These are phyloP conservation scores for Cladosporium halotolerans DNA, from an alignment of 2,329 filamentous ascomycete species.

Conservation along the genomic window DNA sequence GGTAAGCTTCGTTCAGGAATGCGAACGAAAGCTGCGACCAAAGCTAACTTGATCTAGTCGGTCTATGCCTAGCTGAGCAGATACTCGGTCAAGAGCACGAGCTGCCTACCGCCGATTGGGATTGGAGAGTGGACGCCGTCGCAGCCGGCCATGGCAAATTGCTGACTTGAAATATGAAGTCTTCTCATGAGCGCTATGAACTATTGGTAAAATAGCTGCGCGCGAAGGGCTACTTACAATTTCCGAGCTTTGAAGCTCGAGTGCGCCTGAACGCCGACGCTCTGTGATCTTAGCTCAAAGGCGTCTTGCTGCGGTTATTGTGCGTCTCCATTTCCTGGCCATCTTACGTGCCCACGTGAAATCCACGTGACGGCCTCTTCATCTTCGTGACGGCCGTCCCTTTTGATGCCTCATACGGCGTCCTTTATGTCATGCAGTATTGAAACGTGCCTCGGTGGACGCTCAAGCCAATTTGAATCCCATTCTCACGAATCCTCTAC, in stretches of 20 bases:
- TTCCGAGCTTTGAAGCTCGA: neutral
- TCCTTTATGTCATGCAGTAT: too few species aligned
- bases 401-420: too few species aligned
- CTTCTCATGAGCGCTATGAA: slow-evolving; percentile 11
- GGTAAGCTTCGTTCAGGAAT: slow-evolving; percentile 38
- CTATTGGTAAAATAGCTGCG: slow-evolving; percentile 5
- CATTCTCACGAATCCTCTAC: slow-evolving; percentile 7
- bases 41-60: slow-evolving; percentile 45
- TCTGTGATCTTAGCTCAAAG: neutral
- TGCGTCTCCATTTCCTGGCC: too few species aligned
- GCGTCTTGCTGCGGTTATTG: too few species aligned
- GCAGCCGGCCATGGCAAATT: slow-evolving; percentile 28
- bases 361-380: too few species aligned
- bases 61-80: slow-evolving; percentile 81
- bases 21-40: neutral
- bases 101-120: slow-evolving; percentile 69
- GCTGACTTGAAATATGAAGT: slow-evolving; percentile 42
- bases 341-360: too few species aligned
- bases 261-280: slow-evolving; percentile 5
- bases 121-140: slow-evolving; percentile 69
- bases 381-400: too few species aligned
- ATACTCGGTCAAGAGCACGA: slow-evolving; percentile 59
- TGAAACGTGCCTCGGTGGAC: too few species aligned
- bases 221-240: slow-evolving; percentile 17
- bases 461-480: neutral